Base-by-base conservation (phyloP, 768 basidiomycete genomes). In the Tephrocybe sp. region DNA sequence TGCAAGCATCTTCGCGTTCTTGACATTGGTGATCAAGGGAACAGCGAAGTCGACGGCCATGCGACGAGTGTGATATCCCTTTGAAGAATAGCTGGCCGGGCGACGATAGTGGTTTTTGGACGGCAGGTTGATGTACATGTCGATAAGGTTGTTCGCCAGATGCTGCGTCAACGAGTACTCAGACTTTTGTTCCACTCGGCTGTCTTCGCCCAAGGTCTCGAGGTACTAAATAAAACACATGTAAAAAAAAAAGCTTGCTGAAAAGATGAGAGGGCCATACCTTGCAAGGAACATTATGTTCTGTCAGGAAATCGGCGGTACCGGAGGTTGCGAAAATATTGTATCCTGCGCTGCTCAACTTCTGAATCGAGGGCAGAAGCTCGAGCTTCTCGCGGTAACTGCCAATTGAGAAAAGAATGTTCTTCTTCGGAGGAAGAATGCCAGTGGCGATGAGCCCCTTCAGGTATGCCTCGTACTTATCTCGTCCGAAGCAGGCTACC, bases 21-120 rank as follows among this genome's bases (percentile, higher is more conserved):
- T 99, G 73, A 99, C 89, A 66, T 99, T 98, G 36, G 96, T 98
- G 64, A 98, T 92, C 44, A 98, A 78, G 1, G 97, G 97, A 27
- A 98, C 86, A 25, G 95, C 97, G 61, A 96, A 98, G 68, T 99
- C 97, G 56, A 99, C 94, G 5, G 97, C 97, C 94, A 98, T 95
- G 44, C 97, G 89, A 59, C 97, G 89, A 25, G 95, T 96, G 52
- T 85, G 84, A 68, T 98, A 98, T 7, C 97, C 97, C 65, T 97
- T 95, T 68, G 93, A 97, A 44, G 93, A 83, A 66, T 98, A 99
- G 68, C 87, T 95, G 12, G 97, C 95, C 5, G 97, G 97, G 16
- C 97, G 89, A 51, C 97, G 89, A 70, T 92, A 98, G 64, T 93
- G 82, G 69, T 99, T 98, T 74, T 93, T 97, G 32, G 96, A 98